Percentiles rank a stretch among this genome's conserved stretches.
Conservation (phyloP, 2,329 filamentous ascomycete genomes). For the Sporothrix mexicana region DNA sequence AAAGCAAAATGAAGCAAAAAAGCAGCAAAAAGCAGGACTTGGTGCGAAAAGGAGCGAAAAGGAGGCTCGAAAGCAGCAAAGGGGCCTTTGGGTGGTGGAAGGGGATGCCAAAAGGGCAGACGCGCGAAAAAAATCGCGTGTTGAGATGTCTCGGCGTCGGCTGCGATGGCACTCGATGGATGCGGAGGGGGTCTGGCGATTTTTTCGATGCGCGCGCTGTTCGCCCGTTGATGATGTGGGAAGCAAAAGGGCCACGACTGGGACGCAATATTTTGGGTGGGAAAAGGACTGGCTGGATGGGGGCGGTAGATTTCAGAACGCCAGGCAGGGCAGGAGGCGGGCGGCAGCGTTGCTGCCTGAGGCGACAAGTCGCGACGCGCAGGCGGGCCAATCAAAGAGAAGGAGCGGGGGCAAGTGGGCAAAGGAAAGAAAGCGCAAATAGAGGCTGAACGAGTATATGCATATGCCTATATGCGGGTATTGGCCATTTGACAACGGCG, state of each 20-base stretch:
- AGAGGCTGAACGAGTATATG: neutral
- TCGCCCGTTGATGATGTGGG: conserved; percentile 52
- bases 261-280: conserved; percentile 54
- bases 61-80: conserved; percentile 28
- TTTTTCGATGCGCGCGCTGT: conserved; percentile 64
- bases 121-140: conserved; percentile 60
- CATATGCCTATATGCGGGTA: conserved; percentile 7
- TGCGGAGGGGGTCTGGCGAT: conserved; percentile 65
- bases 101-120: conserved; percentile 47
- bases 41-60: conserved; percentile 17
- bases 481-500: neutral
- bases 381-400: neutral
- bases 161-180: conserved; percentile 64
- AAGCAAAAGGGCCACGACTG: conserved; percentile 58
- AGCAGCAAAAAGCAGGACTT: conserved; percentile 25
- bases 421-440: neutral
- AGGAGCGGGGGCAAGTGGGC: neutral
- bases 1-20: conserved; percentile 17
- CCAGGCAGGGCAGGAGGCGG: conserved; percentile 4
- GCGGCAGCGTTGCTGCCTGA: conserved; percentile 31
- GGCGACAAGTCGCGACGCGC: conserved; percentile 4
- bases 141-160: conserved; percentile 57
- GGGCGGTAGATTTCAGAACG: conserved; percentile 39
- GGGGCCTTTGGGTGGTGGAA: conserved; percentile 44
- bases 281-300: conserved; percentile 54